Conservation (phyloP, 2,329 filamentous ascomycete genomes). For the Metarhizium brunneum region DNA sequence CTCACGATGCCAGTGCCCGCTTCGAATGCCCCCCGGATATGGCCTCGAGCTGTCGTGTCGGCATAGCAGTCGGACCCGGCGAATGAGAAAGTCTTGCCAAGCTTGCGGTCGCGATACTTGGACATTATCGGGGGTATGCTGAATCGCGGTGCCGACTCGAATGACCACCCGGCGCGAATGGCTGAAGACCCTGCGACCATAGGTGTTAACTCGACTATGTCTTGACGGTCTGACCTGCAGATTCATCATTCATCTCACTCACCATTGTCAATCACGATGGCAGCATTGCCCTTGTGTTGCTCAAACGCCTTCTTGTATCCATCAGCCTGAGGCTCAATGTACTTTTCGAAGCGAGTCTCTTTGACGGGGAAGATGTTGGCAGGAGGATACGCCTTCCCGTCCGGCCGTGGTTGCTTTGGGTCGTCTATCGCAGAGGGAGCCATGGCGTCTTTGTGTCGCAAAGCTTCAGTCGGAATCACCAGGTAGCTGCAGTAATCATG, state of each 20-base stretch:
- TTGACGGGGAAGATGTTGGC: conserved; percentile 51
- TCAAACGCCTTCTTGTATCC: conserved; percentile 62
- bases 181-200: conserved; percentile 62
- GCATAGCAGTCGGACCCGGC: conserved; percentile 89
- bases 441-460: conserved; percentile 26
- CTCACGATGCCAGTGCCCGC: conserved; percentile 82
- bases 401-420: conserved; percentile 24
- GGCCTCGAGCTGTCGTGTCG: conserved; percentile 84
- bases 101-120: conserved; percentile 88
- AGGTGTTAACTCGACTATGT: conserved; percentile 9
- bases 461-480: conserved; percentile 3
- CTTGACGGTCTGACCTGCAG: background rate
- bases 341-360: conserved; percentile 52
- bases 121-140: conserved; percentile 83
- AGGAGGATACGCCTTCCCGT: conserved; percentile 38
- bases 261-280: conserved; percentile 99
- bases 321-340: conserved; percentile 46
- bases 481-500: conserved; percentile 1
- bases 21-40: conserved; percentile 87
- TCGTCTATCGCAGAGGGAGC: conserved; percentile 44
- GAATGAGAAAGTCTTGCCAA: conserved; percentile 85
- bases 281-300: conserved; percentile 45
- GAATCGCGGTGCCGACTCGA: conserved; percentile 73
- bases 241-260: conserved; percentile 12
- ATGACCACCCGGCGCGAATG: conserved; percentile 92